Percentiles rank a stretch among this genome's conserved stretches.
These are phyloP conservation scores for Cichorium intybus DNA, from an alignment of 140 eudicot genomes.

Conservation along the genomic window DNA sequence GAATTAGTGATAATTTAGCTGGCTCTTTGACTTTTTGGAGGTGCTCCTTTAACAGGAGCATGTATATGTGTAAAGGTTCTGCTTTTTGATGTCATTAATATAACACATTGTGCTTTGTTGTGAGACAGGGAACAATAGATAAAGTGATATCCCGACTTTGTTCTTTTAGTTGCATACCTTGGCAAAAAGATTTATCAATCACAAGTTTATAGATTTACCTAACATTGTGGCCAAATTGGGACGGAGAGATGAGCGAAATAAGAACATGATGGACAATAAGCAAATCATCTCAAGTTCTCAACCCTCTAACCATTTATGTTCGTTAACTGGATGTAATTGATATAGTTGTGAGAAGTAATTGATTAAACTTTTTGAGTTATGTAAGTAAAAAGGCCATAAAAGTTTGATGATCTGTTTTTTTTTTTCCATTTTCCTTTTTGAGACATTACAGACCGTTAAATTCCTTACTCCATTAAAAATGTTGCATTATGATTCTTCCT, in stretches of 20 bases:
- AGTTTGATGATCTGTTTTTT: neutral
- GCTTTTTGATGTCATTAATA: constrained; percentile 4
- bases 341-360: neutral
- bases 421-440: neutral
- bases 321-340: neutral
- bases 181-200: neutral
- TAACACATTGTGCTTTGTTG: constrained; percentile 16
- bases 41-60: neutral
- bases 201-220: neutral
- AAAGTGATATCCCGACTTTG: constrained; percentile 9
- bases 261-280: neutral
- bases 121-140: constrained; percentile 19
- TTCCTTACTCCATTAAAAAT: neutral
- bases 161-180: neutral
- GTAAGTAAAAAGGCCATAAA: neutral
- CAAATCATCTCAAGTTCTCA: neutral
- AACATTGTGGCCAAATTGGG: neutral
- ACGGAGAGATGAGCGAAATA: neutral
- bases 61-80: constrained; percentile 2
- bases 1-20: neutral
- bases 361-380: neutral
- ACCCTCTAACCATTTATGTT: neutral
- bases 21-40: neutral
- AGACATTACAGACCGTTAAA: neutral
- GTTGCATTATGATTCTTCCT: neutral